Conservation (phyloP, 2,329 filamentous ascomycete species). For the Cercospora canescens region DNA sequence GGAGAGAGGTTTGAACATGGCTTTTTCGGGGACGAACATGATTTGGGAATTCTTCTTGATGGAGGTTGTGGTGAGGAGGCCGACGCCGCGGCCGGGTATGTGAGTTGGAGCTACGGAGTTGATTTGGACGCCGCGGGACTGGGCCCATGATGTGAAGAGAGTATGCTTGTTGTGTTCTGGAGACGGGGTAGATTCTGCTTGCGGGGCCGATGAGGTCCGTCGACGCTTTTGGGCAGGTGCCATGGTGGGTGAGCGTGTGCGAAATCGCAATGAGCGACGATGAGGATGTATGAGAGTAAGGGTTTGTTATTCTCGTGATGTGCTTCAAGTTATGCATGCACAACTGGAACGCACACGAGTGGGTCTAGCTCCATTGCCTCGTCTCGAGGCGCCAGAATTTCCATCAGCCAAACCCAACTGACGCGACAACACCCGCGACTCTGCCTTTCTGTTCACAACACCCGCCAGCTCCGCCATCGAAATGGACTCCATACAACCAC, state of each 20-base stretch:
- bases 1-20: constrained; percentile 60
- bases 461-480: not conserved
- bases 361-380: not conserved
- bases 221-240: constrained; percentile 14
- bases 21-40: constrained; percentile 63
- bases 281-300: not conserved
- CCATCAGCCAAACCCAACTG: not conserved
- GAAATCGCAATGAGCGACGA: not conserved
- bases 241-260: not conserved
- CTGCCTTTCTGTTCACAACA: constrained; percentile 2
- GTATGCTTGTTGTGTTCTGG: constrained; percentile 41
- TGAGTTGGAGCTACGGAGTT: constrained; percentile 66
- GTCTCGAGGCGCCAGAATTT: constrained; percentile 13
- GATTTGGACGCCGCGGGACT: constrained; percentile 63
- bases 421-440: not conserved
- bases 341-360: not conserved
- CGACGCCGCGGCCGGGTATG: constrained; percentile 73
- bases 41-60: constrained; percentile 64
- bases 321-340: not conserved
- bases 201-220: not conserved
- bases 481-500: constrained; percentile 63
- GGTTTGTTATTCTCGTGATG: not conserved
- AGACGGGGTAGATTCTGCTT: not conserved
- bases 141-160: constrained; percentile 68
- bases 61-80: constrained; percentile 68